phyloP scores from a whole-genome alignment of 495 filamentous ascomycete species.

The Penicillium malachiteum region DNA sequence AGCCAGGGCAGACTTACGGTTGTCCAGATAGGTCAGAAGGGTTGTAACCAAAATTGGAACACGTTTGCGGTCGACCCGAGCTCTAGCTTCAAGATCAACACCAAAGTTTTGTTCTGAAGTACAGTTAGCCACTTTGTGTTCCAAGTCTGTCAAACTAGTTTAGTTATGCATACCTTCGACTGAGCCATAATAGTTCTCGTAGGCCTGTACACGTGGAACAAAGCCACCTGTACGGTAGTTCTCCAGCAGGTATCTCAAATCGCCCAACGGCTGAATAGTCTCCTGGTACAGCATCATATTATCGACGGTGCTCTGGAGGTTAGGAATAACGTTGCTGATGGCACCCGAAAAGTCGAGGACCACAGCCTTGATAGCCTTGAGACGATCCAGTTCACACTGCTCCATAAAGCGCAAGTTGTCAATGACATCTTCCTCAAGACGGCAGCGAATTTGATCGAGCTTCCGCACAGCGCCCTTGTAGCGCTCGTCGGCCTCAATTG shows the following conservation, averaged over 20 bases:
- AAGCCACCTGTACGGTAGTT: slow-evolving; percentile 95
- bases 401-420: slow-evolving; percentile 94
- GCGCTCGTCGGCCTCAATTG: slow-evolving; percentile 84
- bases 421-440: slow-evolving; percentile 90
- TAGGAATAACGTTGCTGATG: slow-evolving; percentile 97
- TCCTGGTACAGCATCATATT: slow-evolving; percentile 99
- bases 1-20: slow-evolving; percentile 51
- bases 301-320: slow-evolving; percentile 89
- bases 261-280: slow-evolving; percentile 88
- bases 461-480: slow-evolving; percentile 85
- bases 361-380: slow-evolving; percentile 97
- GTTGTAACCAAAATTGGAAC: slow-evolving; percentile 92
- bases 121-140: slow-evolving; percentile 16
- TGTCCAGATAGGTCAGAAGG: slow-evolving; percentile 89
- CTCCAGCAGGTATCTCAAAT: slow-evolving; percentile 94
- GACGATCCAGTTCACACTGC: slow-evolving; percentile 90
- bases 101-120: slow-evolving; percentile 86
- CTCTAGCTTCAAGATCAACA: slow-evolving; percentile 92
- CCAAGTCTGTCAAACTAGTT: neutral
- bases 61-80: slow-evolving; percentile 88
- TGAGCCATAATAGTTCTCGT: slow-evolving; percentile 99
- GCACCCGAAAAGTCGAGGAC: slow-evolving; percentile 97
- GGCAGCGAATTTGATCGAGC: slow-evolving; percentile 87
- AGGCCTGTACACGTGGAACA: slow-evolving; percentile 84
- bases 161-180: slow-evolving; percentile 62